Conservation (phyloP, 139 green algal species). For the Chlamydomonas asymmetrica region DNA sequence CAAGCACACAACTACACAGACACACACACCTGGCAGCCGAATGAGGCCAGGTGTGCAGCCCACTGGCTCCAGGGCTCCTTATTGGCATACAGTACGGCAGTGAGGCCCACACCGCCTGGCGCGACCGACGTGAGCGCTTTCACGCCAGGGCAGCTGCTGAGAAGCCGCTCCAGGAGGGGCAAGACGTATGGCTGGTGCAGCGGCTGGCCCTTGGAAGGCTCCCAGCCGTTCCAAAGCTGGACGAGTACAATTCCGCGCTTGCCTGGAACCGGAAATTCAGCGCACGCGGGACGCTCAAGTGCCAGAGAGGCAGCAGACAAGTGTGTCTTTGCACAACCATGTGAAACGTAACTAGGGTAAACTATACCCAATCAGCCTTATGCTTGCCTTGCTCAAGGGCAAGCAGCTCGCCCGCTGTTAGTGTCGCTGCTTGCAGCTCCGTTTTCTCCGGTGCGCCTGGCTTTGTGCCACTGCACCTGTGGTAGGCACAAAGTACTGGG, state of each 20-base stretch:
- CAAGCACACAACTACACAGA: too few species aligned
- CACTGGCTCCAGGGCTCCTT: constrained; percentile 38
- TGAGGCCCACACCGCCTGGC: constrained; percentile 29
- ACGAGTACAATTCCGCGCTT: constrained; percentile 30
- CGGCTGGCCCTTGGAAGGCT: constrained; percentile 25
- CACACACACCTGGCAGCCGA: constrained; percentile 33
- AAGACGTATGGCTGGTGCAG: constrained; percentile 33
- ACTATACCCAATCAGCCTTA: neutral
- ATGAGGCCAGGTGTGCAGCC: constrained; percentile 36
- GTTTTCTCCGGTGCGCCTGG: constrained; percentile 27
- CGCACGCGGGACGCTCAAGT: neutral
- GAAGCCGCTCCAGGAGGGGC: constrained; percentile 16
- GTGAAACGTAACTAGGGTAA: neutral
- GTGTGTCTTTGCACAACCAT: neutral
- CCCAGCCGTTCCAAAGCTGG: constrained; percentile 48
- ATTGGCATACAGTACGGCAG: constrained; percentile 34
- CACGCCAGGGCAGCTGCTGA: constrained; percentile 16
- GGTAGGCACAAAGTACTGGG: neutral
- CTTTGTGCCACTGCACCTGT: constrained; percentile 23
- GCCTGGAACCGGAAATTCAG: neutral
- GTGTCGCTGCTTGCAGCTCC: constrained; percentile 19
- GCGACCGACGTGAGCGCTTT: constrained; percentile 7
- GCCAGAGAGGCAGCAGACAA: neutral
- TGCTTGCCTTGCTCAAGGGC: constrained; percentile 17
- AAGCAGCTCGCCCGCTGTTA: constrained; percentile 33